Percentiles rank a stretch among this genome's conserved stretches.
Evolutionary conservation across 148 eudicot species (phyloP).

Genomic region (Vaccinium vitisidaea): DNA sequence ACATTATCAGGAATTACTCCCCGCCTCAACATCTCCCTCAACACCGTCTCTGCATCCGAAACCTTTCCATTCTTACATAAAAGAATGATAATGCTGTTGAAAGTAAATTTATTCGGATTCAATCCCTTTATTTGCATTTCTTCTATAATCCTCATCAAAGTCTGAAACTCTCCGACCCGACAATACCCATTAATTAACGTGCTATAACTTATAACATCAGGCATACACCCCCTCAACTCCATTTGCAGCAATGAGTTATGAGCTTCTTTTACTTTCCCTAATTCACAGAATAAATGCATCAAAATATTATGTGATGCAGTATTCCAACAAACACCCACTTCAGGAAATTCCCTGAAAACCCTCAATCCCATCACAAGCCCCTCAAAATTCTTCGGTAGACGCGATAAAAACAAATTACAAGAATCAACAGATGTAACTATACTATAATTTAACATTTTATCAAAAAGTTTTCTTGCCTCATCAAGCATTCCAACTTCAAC

Average conservation of each 20-base stretch:
- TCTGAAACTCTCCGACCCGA: slow-evolving; percentile 45
- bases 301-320: slow-evolving; percentile 61
- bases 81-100: slow-evolving; percentile 65
- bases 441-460: slow-evolving; percentile 71
- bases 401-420: slow-evolving; percentile 59
- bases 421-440: slow-evolving; percentile 63
- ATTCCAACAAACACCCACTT: slow-evolving; percentile 69
- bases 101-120: slow-evolving; percentile 69
- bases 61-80: slow-evolving; percentile 62
- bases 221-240: slow-evolving; percentile 62
- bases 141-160: slow-evolving; percentile 49
- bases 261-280: slow-evolving; percentile 72
- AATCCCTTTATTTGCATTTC: slow-evolving; percentile 62
- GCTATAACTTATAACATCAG: slow-evolving; percentile 81
- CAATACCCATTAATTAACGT: slow-evolving; percentile 77
- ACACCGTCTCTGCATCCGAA: slow-evolving; percentile 59
- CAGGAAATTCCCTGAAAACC: slow-evolving; percentile 51
- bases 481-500: slow-evolving; percentile 51
- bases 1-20: slow-evolving; percentile 62
- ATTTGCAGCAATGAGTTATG: slow-evolving; percentile 68
- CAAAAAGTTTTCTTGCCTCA: slow-evolving; percentile 61
- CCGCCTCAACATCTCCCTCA: slow-evolving; percentile 69
- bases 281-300: slow-evolving; percentile 57
- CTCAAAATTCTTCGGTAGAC: slow-evolving; percentile 40
- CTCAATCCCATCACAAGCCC: slow-evolving; percentile 41